Evolutionary conservation across 495 filamentous ascomycete genomes (phyloP), one percentile per base, ranked within the genome.

Genomic region (Ramalina intermedia): DNA sequence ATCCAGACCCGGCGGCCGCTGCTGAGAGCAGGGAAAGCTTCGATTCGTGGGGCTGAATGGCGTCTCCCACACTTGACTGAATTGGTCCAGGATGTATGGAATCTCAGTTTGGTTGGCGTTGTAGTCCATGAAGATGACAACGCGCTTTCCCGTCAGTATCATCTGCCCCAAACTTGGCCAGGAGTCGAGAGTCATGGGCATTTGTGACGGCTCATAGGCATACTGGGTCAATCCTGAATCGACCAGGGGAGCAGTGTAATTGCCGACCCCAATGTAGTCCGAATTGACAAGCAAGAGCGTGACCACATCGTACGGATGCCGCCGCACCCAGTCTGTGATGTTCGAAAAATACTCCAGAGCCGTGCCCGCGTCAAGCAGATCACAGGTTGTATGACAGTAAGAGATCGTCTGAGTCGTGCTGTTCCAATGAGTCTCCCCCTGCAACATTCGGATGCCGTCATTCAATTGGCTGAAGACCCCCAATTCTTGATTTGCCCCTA

Each of bases 231-330:
- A 70, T 11, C 87, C 88, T 1, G 81, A 78, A 35, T 69, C 69
- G 48, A 82, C 61, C 54, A 96, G 73, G 3, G 78, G 72, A 1
- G 55, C 62, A 14, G 64, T 74, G 61, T 77, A 89, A 46, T 78
- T 74, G 14, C 60, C 65, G 14, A 85, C 76, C 16, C 66, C 58
- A 16, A 78, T 70, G 46, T 68, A 81, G 66, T 91, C 86, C 51
- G 73, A 79, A 63, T 96, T 96, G 14, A 82, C 86, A 41, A 96
- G 74, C 7, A 96, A 67, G 46, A 95, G 76, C 4, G 88, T 94
- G n/a, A 96, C 77, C 4, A 95, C 82, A 53, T 96, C 88, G 62
- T 86, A 91, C 0, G 86, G 87, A 56, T 96, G 79, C 1, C 61
- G 58, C 6, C 67, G 66, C 16, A 96, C 76, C 90, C 90, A 96